Conservation (phyloP, 805 yeast species). For the Zygotorulaspora sp. region DNA sequence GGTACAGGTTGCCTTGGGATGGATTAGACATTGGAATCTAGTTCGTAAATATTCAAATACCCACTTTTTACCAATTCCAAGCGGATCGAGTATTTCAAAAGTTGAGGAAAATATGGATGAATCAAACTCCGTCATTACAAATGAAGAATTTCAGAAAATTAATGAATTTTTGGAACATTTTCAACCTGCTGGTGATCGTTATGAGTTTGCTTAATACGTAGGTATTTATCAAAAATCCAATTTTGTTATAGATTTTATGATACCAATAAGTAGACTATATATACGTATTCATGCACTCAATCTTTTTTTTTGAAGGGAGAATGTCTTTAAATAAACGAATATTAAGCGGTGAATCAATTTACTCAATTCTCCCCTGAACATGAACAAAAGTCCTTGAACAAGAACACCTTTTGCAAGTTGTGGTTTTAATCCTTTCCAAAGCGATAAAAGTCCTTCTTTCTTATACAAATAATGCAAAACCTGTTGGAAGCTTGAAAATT, state of each 20-base stretch:
- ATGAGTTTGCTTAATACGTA: conserved; percentile 27
- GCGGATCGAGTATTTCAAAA: conserved; percentile 57
- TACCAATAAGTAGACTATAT: too few species aligned
- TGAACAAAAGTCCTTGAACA: conserved; percentile 79
- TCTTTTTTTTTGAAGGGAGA: too few species aligned
- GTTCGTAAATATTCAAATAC: conserved; percentile 40
- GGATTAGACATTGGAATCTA: conserved; percentile 45
- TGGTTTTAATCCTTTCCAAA: conserved; percentile 79
- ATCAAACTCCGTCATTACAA: conserved; percentile 41
- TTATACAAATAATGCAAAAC: conserved; percentile 57
- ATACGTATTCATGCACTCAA: too few species aligned
- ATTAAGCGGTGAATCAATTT: conserved; percentile 25
- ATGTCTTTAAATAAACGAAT: conserved; percentile 10
- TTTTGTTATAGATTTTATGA: too few species aligned
- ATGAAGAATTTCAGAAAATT: conserved; percentile 54
- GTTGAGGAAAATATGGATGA: conserved; percentile 55
- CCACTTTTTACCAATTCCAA: conserved; percentile 73
- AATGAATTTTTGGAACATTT: conserved; percentile 41
- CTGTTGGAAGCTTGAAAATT: conserved; percentile 55
- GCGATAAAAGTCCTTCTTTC: conserved; percentile 58
- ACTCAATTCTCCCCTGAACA: conserved; percentile 68
- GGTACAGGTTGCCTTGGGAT: conserved; percentile 69
- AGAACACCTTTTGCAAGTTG: conserved; percentile 76
- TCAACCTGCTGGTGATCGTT: conserved; percentile 55
- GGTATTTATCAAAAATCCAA: too few species aligned